Evolutionary conservation across 768 basidiomycete genomes (phyloP), one percentile per base, ranked within the genome.

Genomic region (Lactarius vividus): DNA sequence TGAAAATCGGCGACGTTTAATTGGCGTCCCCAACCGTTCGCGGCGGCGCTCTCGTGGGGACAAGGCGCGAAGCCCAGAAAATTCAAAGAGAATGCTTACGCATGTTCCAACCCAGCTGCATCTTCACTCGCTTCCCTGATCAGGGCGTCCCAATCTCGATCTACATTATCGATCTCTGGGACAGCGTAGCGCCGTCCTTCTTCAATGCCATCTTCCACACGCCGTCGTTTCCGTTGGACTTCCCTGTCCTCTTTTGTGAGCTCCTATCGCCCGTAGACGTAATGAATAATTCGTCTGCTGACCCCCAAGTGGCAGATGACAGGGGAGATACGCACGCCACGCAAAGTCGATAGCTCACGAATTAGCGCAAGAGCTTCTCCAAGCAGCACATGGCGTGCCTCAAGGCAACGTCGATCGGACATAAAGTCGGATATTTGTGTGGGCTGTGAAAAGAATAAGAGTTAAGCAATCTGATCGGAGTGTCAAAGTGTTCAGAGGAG

Each of bases 311-410:
- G 59, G 40, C 63, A 57, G 44, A 52, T 56, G 62, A 58, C 54
- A 58, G 46, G 31, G 35, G 67, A 64, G 33, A 65, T 58, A 65
- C 73, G 69, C 69, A 89, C 91, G 78, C 88, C 85, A 75, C 91
- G 88, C 35, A 93, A 74, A 53, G 84, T 79, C 68, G 84, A 84
- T 31, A 94, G 75, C 65, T 91, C 88, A 61, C 89, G 83, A 5
- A 87, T 85, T 37, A 94, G 78, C 28, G 75, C 72, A 57, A 80
- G 73, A 3, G 88, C 84, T 73, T 91, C 88, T 53, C 81, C 78
- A 11, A 93, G 74, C 77, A 92, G 79, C 57, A 77, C 79, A 44
- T 78, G 69, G 26, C 88, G 72, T 9, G 84, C 78, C 39, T 79
- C 75, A 42, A 77, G 80, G 66, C 82, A 82, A 53, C 80, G 77